These are phyloP conservation scores for Lipomyces spencermartinsiae DNA, from an alignment of 805 yeast genomes.

Conservation along the genomic window DNA sequence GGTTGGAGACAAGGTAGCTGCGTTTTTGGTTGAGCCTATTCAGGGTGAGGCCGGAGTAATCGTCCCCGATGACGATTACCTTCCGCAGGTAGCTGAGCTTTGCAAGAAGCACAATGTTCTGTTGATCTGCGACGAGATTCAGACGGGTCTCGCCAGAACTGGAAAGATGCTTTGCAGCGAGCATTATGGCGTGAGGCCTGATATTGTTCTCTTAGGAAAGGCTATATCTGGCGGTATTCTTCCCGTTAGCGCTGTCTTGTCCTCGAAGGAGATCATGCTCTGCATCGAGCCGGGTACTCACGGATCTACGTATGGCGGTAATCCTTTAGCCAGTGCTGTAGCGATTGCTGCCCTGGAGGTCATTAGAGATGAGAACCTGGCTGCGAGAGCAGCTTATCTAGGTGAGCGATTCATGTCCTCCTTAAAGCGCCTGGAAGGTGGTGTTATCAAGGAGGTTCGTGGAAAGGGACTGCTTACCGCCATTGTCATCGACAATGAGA, in stretches of 20 bases:
- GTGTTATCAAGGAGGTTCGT: conserved; percentile 67
- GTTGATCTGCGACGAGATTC: conserved; percentile 95
- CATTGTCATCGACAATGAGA: conserved; percentile 83
- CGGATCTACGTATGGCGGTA: conserved; percentile 98
- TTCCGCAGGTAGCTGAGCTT: conserved; percentile 65
- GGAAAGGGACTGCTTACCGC: conserved; percentile 91
- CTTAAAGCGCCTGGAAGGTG: conserved; percentile 48
- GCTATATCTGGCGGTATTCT: conserved; percentile 95
- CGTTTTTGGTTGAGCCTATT: conserved; percentile 90
- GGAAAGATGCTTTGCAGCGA: conserved; percentile 92
- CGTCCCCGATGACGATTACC: conserved; percentile 85
- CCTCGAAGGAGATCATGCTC: conserved; percentile 88
- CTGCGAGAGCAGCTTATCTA: conserved; percentile 72
- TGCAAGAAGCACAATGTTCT: conserved; percentile 82
- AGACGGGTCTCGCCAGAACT: conserved; percentile 97
- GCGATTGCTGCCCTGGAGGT: conserved; percentile 94
- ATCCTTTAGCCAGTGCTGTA: conserved; percentile 90
- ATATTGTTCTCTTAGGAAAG: conserved; percentile 86
- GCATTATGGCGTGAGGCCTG: conserved; percentile 86
- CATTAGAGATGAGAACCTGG: conserved; percentile 83
- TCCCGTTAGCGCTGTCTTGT: conserved; percentile 89
- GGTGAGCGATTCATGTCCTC: conserved; percentile 71
- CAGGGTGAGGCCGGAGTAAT: conserved; percentile 99
- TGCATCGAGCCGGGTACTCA: conserved; percentile 93
- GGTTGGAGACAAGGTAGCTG: conserved; percentile 90